Base-by-base conservation (phyloP, 2,329 filamentous ascomycete genomes). In the Incumbomyces lentus region DNA sequence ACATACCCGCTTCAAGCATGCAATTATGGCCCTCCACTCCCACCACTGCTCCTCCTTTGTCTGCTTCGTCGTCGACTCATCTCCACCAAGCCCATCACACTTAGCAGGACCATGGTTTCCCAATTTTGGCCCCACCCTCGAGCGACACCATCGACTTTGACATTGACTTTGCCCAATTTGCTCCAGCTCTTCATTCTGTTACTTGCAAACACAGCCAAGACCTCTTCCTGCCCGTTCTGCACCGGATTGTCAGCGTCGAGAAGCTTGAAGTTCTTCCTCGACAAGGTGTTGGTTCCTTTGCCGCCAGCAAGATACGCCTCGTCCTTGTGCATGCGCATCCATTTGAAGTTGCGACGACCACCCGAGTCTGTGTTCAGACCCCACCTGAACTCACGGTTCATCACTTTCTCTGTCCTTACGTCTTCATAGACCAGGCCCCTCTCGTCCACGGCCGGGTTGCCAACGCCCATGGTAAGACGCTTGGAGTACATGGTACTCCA, bases 131-230 rank as follows among this genome's bases (percentile, higher is more conserved):
- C 45, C 40, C 40, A 43, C 3, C 40, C 40, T 17, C 30, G 31
- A n/a, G 6, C 30, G 19, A n/a, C 14, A 3, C 40, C 40, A 34
- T 43, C 40, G 18, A 43, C 40, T 16, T 34, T 43, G 14, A 43
- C 4, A n/a, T 8, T 34, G 17, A 67, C 52, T 31, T 60, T 59
- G 6, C 61, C 63, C n/a, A 54, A 55, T 36, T 60, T 61, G 38
- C 52, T 59, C 11, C 56, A 54, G 35, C 59, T 60, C 45, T 57
- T 55, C 14, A 59, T 32, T 33, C 40, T 37, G 41, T 55, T 60
- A 44, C 55, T 58, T 11, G 58, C 59, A 40, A 64, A 65, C 1
- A 62, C 55, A 0, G 62, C 64, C 2, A 64, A 37, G 2, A 64
- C 43, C 26, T 56, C 53, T 7, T 54, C 51, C 4, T 14, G 12